Percentiles rank a stretch among this genome's conserved stretches.
Conservation (phyloP, 352 stramenopile species). For the Phytophthora fragariaefolia region DNA sequence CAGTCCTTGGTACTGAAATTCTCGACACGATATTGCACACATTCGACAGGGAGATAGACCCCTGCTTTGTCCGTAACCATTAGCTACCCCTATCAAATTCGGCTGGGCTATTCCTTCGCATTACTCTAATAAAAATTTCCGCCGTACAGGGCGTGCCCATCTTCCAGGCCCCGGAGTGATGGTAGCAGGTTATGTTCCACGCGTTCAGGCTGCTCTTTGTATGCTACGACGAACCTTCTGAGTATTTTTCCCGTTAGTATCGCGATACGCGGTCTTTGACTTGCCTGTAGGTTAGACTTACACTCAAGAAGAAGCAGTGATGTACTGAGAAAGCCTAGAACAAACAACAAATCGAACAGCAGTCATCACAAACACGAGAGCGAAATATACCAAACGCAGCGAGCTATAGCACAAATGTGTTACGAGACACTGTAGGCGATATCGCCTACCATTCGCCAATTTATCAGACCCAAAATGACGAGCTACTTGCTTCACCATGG, state of each 20-base stretch:
- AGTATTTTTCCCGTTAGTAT: conserved; percentile 3
- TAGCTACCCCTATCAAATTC: not conserved
- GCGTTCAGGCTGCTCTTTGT: conserved; percentile 4
- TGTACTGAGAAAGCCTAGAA: conserved; percentile 16
- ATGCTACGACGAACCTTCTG: not conserved
- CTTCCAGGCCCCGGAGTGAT: not conserved
- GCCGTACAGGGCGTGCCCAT: conserved; percentile 5
- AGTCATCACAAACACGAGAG: no score
- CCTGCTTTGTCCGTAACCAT: not conserved
- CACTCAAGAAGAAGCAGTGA: conserved; percentile 5
- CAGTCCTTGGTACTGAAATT: not conserved
- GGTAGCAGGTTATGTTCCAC: conserved; percentile 11
- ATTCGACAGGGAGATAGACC: not conserved
- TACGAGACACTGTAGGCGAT: no score
- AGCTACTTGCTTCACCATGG: no score
- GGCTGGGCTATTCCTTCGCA: no score
- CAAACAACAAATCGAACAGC: no score
- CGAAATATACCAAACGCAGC: no score
- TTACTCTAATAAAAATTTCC: no score
- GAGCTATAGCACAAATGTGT: no score
- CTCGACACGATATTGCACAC: not conserved
- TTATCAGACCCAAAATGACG: no score
- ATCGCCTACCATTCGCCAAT: no score
- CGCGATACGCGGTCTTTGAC: not conserved
- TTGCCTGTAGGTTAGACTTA: not conserved